Percentiles rank a stretch among this genome's conserved stretches.
Evolutionary conservation across 75 land plant genomes (phyloP).

Genomic region (Cryptomeria japonica): DNA sequence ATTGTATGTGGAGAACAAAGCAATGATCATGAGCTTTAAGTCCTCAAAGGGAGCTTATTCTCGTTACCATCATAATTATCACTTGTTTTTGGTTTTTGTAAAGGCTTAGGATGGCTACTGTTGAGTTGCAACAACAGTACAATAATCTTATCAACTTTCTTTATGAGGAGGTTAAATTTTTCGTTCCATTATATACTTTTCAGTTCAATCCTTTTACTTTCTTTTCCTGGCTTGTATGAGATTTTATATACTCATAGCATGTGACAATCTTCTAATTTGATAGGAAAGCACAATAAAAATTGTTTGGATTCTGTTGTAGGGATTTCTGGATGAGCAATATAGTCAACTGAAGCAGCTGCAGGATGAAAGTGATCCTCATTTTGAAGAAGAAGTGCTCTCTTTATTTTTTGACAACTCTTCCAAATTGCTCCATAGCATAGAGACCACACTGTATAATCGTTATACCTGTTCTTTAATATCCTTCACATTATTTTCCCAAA

Average conservation of each 20-base stretch:
- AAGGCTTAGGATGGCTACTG: neutral
- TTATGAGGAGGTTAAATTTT: neutral
- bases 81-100: no score
- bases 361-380: slow-evolving; percentile 71
- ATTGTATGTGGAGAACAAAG: neutral
- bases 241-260: neutral
- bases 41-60: neutral
- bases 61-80: no score
- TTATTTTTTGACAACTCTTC: slow-evolving; percentile 63
- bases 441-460: slow-evolving; percentile 60
- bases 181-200: neutral
- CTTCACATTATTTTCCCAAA: no score
- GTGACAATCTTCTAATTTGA: neutral
- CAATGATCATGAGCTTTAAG: neutral
- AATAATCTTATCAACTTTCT: neutral
- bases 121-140: neutral
- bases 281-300: neutral
- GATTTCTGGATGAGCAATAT: slow-evolving; percentile 77
- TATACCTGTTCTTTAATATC: neutral
- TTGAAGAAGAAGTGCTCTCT: slow-evolving; percentile 75
- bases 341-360: slow-evolving; percentile 70
- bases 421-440: slow-evolving; percentile 46
- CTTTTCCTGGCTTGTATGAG: neutral
- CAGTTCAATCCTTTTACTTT: neutral
- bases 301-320: slow-evolving; percentile 34